phyloP scores from a whole-genome alignment of 768 basidiomycete genomes.

The Krasilnikovozyma curviuscula region DNA sequence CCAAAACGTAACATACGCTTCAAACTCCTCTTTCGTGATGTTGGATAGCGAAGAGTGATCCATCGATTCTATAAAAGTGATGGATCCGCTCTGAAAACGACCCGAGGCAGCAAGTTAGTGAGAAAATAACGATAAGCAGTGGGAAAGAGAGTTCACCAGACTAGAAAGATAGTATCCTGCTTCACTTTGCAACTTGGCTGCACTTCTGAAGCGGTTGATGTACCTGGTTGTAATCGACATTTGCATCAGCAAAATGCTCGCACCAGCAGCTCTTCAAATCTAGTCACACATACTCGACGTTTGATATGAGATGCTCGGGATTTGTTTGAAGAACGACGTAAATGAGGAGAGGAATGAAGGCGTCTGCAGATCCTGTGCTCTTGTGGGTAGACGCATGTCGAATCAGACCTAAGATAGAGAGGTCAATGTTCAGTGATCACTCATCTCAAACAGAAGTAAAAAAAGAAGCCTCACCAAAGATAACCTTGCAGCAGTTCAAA shows the following conservation, averaged over 20 bases:
- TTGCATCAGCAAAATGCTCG: constrained; percentile 23
- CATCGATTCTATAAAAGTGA: constrained; percentile 96
- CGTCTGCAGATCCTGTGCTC: constrained; percentile 46
- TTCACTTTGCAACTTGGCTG: constrained; percentile 75
- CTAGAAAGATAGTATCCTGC: constrained; percentile 94
- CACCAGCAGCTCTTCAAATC: background rate
- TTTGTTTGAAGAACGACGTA: constrained; percentile 88
- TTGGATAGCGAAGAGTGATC: constrained; percentile 86
- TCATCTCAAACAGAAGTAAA: background rate
- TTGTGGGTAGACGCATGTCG: constrained; percentile 58
- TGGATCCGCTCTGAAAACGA: constrained; percentile 68
- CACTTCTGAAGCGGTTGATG: constrained; percentile 84
- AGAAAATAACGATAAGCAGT: background rate
- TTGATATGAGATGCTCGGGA: constrained; percentile 77
- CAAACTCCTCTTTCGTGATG: constrained; percentile 84
- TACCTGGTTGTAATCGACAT: too few relatives aligned
- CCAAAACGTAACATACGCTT: constrained; percentile 33
- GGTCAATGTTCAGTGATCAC: too few relatives aligned
- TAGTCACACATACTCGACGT: constrained; percentile 50
- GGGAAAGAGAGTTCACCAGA: constrained; percentile 39
- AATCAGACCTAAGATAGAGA: constrained; percentile 49
- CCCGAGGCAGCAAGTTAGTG: too few relatives aligned
- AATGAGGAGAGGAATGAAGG: constrained; percentile 85
- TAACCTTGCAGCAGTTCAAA: constrained; percentile 94
- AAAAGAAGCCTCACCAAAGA: constrained; percentile 52